Evolutionary conservation across 2,329 filamentous ascomycete species (phyloP).

Genomic region (Lomentospora prolificans): DNA sequence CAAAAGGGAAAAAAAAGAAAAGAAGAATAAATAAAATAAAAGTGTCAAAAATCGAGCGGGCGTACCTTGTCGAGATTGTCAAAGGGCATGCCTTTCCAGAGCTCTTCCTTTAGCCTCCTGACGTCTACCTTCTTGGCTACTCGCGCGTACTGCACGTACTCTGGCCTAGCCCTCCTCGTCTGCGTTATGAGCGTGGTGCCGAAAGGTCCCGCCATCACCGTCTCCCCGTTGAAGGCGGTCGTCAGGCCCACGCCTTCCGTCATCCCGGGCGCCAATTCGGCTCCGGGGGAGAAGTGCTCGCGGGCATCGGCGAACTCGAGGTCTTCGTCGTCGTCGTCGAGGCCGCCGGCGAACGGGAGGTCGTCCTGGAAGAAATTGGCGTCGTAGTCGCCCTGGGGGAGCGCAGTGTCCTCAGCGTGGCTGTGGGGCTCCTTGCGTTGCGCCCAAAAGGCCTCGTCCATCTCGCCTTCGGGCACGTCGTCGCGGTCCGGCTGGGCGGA

Average conservation of each 20-base stretch:
- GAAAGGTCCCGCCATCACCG: constrained; percentile 40
- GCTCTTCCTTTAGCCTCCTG: constrained; percentile 56
- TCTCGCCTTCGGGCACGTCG: constrained; percentile 57
- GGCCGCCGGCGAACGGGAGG: constrained; percentile 55
- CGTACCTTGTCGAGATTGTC: constrained; percentile 31
- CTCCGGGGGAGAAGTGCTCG: constrained; percentile 65
- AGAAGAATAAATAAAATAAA: not conserved
- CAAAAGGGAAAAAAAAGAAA: not conserved
- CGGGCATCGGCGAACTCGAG: constrained; percentile 74
- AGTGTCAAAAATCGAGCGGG: not conserved
- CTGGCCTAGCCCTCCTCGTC: constrained; percentile 51
- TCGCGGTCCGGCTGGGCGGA: constrained; percentile 20
- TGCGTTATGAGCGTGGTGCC: constrained; percentile 60
- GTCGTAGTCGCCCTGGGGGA: constrained; percentile 73
- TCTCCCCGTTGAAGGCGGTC: constrained; percentile 40
- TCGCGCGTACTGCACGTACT: constrained; percentile 61
- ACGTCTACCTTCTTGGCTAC: constrained; percentile 66
- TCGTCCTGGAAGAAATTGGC: constrained; percentile 97
- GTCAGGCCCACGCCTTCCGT: constrained; percentile 37
- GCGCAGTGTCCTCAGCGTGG: constrained; percentile 41
- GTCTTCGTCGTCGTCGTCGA: constrained; percentile 53
- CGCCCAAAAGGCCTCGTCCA: constrained; percentile 96
- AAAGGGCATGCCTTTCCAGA: constrained; percentile 58
- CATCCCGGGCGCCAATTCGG: constrained; percentile 37
- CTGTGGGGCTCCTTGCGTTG: constrained; percentile 49